Percentiles rank a stretch among this genome's conserved stretches.
These are phyloP conservation scores for Biscogniauxia mediterranea DNA, from an alignment of 2,329 filamentous ascomycete genomes.

Conservation along the genomic window DNA sequence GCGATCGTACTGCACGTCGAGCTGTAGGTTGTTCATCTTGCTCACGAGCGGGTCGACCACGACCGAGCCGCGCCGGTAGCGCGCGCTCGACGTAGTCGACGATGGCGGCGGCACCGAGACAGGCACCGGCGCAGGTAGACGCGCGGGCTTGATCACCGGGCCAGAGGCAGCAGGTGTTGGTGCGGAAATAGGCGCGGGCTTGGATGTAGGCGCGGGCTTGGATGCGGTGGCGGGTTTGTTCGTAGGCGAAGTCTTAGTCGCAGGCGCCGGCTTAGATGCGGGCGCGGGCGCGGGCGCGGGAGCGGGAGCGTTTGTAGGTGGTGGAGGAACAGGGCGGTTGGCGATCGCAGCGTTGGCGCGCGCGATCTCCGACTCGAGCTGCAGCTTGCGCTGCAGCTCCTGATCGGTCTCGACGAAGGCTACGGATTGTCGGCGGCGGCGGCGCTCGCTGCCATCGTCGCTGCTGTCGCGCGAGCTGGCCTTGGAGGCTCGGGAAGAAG, in stretches of 20 bases:
- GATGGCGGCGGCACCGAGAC: constrained; percentile 19
- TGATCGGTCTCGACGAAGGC: constrained; percentile 30
- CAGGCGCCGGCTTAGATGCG: too few relatives aligned
- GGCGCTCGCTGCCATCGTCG: constrained; percentile 26
- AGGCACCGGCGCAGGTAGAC: too few relatives aligned
- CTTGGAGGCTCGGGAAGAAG: constrained; percentile 18
- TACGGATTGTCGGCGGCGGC: constrained; percentile 28
- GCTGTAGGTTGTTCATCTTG: constrained; percentile 32
- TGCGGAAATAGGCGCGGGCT: too few relatives aligned
- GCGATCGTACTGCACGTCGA: constrained; percentile 30
- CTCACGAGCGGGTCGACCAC: constrained; percentile 28
- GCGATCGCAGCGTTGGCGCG: constrained; percentile 44
- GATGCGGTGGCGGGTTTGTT: constrained; percentile 3
- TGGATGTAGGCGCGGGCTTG: constrained; percentile 6
- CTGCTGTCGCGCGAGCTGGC: constrained; percentile 28
- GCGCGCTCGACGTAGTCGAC: constrained; percentile 25
- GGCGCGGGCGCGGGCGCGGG: too few relatives aligned
- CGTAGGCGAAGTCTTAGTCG: not conserved
- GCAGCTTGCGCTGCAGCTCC: constrained; percentile 27
- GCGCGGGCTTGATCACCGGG: too few relatives aligned
- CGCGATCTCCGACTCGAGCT: constrained; percentile 36
- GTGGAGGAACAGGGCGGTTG: constrained; percentile 33
- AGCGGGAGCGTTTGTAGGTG: constrained; percentile 1
- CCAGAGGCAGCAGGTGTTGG: too few relatives aligned
- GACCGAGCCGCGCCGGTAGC: constrained; percentile 33